phyloP scores from a whole-genome alignment of 768 basidiomycete genomes.

The Amanita rubescens region DNA sequence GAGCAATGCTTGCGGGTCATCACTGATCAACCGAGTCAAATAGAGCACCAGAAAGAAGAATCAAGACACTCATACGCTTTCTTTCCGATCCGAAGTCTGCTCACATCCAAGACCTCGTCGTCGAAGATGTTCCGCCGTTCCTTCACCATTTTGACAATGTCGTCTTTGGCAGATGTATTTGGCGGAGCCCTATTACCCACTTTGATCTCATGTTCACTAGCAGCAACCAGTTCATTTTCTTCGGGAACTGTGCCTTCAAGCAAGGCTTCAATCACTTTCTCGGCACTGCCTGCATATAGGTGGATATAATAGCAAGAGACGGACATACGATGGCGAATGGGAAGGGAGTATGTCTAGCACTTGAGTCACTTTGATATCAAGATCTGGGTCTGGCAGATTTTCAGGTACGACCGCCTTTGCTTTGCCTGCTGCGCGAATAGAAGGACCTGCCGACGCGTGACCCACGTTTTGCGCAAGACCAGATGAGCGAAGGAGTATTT shows the following conservation, averaged over 20 bases:
- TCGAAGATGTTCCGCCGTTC: constrained; percentile 73
- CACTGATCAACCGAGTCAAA: constrained; percentile 22
- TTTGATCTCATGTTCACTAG: not conserved
- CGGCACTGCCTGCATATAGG: constrained; percentile 48
- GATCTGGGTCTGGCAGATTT: constrained; percentile 26
- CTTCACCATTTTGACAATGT: constrained; percentile 18
- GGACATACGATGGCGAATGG: constrained; percentile 46
- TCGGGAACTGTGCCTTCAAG: constrained; percentile 63
- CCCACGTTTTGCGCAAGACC: constrained; percentile 30
- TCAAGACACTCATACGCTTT: constrained; percentile 38
- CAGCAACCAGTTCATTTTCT: constrained; percentile 18
- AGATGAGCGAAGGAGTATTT: constrained; percentile 55
- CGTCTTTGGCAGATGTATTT: constrained; percentile 7
- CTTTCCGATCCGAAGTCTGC: constrained; percentile 56
- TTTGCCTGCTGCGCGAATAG: constrained; percentile 26
- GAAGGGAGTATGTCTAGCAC: constrained; percentile 75
- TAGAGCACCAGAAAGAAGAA: not conserved
- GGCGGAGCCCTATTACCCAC: not conserved
- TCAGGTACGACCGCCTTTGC: constrained; percentile 23
- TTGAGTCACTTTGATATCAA: constrained; percentile 56
- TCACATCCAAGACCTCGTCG: constrained; percentile 59
- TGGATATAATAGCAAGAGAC: constrained; percentile 43
- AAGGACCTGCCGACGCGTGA: not conserved
- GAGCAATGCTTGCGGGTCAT: constrained; percentile 30
- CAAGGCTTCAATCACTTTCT: constrained; percentile 62